Base-by-base conservation (phyloP, 352 stramenopile genomes). In the Phytophthora sp. region DNA sequence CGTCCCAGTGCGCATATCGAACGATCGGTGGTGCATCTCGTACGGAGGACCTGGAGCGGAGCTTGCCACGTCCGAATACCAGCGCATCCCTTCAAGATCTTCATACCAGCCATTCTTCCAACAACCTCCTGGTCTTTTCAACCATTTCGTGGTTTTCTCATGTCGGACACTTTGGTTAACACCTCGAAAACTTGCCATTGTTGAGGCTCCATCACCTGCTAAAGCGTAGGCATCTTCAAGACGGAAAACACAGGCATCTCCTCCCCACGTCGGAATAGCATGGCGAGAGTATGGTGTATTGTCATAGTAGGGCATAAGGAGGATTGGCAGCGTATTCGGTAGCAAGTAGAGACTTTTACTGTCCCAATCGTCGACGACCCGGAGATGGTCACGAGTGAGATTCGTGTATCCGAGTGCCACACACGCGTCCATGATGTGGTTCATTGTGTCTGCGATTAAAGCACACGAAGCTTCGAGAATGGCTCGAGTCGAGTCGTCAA, bases 31-130 rank as follows among this genome's bases (percentile, higher is more conserved):
- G 21, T 50, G 46, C 62, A 71, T 67, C 18, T 63, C 52, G 35
- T 64, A 71, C 7, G 46, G 51, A 6, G 46, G 41, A 18, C 57
- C 57, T 4, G 36, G 27, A 8, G 29, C 60, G 1, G 61, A 71
- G 47, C 63, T 76, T n/a, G 52, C 44, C 5, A 76, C 36, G 24
- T 76, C 63, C 16, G 69, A 58, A 50, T 66, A 76, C 69, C 69
- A 76, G 2, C 46, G 63, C 38, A 16, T 45, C 2, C 69, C 69
- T 15, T 63, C 49, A 8, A 46, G 56, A 18, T 72, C 58, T 23
- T 76, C 63, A 21, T 73, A 76, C 63, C 69, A 76, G 3, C 63
- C 69, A 49, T 73, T 66, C 12, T 54, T 47, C 63, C 63, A 76
- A 8, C 26, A 27, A 0, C 63, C 63, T 24, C 26, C 27, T 24